phyloP scores from a whole-genome alignment of 306 rosid genomes.

The Prunus salicina region DNA sequence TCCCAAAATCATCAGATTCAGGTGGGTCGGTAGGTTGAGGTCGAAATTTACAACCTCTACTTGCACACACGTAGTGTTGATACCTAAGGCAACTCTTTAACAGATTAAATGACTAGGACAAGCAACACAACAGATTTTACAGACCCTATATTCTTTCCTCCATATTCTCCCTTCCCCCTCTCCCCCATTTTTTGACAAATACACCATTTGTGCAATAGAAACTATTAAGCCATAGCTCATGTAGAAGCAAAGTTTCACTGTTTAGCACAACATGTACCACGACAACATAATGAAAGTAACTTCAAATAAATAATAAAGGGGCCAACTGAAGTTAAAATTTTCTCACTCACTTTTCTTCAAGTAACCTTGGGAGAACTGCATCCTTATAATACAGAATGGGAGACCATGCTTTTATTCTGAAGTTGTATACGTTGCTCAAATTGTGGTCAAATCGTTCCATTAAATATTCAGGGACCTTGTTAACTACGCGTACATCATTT shows the following conservation, averaged over 20 bases:
- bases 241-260: slow-evolving; percentile 7
- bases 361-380: slow-evolving; percentile 80
- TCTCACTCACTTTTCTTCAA: slow-evolving; percentile 90
- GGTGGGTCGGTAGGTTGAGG: background rate
- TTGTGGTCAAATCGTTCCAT: slow-evolving; percentile 97
- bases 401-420: slow-evolving; percentile 96
- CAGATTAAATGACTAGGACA: background rate
- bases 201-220: background rate
- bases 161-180: background rate
- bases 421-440: slow-evolving; percentile 89
- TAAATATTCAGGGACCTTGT: slow-evolving; percentile 74
- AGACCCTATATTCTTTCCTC: background rate
- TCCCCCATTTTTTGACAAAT: background rate
- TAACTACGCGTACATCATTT: slow-evolving; percentile 82
- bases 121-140: background rate
- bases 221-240: background rate
- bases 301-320: background rate
- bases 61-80: background rate
- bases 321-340: slow-evolving; percentile 23
- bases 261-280: slow-evolving; percentile 2
- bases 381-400: slow-evolving; percentile 77
- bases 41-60: background rate
- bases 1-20: background rate
- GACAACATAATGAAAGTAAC: background rate
- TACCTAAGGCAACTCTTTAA: background rate